phyloP scores from a whole-genome alignment of 2,329 filamentous ascomycete genomes.

The Microcyclosporella mali region DNA sequence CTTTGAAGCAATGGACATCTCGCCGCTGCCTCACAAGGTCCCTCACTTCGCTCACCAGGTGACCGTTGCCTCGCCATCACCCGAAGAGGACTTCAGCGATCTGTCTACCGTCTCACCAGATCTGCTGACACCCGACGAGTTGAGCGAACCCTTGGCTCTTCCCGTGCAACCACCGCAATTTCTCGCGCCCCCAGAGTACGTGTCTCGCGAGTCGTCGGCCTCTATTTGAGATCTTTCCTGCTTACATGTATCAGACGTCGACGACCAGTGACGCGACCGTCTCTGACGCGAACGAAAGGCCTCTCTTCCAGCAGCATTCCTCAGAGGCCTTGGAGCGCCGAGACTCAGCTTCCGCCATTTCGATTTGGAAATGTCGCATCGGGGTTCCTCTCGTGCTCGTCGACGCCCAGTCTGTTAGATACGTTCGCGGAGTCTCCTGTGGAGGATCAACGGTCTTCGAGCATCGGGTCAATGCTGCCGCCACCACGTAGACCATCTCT shows the following conservation, averaged over 20 bases:
- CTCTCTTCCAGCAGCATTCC: slow-evolving; percentile 62
- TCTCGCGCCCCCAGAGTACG: slow-evolving; percentile 29
- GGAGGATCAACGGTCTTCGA: slow-evolving; percentile 59
- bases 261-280: slow-evolving; percentile 57
- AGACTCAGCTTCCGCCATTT: slow-evolving; percentile 66
- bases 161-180: slow-evolving; percentile 17
- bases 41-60: slow-evolving; percentile 54
- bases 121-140: slow-evolving; percentile 28
- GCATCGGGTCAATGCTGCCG: slow-evolving; percentile 46
- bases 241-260: slow-evolving; percentile 25
- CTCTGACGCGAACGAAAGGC: slow-evolving; percentile 67
- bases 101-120: slow-evolving; percentile 30
- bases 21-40: slow-evolving; percentile 81
- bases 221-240: slow-evolving; percentile 1
- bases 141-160: slow-evolving; percentile 9
- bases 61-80: slow-evolving; percentile 67
- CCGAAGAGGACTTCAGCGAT: slow-evolving; percentile 46
- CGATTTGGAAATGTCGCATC: slow-evolving; percentile 57
- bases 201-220: slow-evolving; percentile 6
- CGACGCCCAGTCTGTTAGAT: slow-evolving; percentile 66
- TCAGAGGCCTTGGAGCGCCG: slow-evolving; percentile 51
- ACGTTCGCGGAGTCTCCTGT: slow-evolving; percentile 77
- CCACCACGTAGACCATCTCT: slow-evolving; percentile 62
- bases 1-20: slow-evolving; percentile 84
- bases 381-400: slow-evolving; percentile 37